Base-by-base conservation (phyloP, 2,329 filamentous ascomycete genomes). In the Alternaria burnsii region DNA sequence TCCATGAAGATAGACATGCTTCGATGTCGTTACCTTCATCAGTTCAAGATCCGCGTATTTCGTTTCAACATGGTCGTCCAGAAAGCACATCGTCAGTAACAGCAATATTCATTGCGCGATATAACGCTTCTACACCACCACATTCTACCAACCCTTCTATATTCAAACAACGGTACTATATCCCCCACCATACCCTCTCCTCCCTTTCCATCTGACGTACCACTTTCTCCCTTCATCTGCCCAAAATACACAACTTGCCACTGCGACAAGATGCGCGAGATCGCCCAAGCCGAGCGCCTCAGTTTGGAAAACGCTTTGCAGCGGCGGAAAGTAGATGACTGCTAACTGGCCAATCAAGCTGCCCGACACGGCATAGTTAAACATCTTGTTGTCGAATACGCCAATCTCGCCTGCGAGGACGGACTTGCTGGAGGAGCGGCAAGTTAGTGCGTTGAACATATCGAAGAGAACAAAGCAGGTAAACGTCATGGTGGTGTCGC, bases 401-500 rank as follows among this genome's bases (percentile, higher is more conserved):
- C 91, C 88, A 52, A 97, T 79, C 76, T 99, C 94, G 41, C 95
- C 94, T 26, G 90, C 86, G 4, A 99, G 86, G 5, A 99, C 85
- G 11, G 92, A 96, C 78, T 98, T 98, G 64, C 87, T 89, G 76
- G 97, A 94, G 8, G 91, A 96, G 48, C 95, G 92, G 80, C 95
- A 99, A 16, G 92, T 90, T 22, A 99, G 84, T 2, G 95, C 95
- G 79, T 99, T 98, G 84, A 98, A 97, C 95, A 99, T 99, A 83
- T 99, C 95, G 79, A 98, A 99, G 55, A 99, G 87, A 46, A 99
- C 95, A 76, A 99, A 99, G 80, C 94, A 97, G 6, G 95, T 99
- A 77, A 99, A 99, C 0, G 95, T 98, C 91, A 99, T 97, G 66
- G 95, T 99, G 2, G 95, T 99, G 80, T 99, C 95, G 70, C 96